phyloP scores from a whole-genome alignment of 768 basidiomycete species.

The Trametes maxima region DNA sequence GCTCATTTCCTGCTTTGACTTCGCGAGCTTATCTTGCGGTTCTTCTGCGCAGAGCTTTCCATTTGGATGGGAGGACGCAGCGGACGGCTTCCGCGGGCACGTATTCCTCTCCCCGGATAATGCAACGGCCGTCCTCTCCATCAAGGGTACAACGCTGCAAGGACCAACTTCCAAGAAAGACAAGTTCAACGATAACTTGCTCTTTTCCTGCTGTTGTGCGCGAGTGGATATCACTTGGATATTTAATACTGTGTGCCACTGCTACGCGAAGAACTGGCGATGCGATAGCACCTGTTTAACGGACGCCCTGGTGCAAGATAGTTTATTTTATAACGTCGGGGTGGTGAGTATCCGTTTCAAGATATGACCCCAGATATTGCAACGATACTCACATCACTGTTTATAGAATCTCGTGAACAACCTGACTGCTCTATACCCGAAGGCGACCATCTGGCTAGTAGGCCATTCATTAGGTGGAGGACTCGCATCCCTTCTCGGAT shows the following conservation, averaged over 20 bases:
- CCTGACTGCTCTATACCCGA: conserved; percentile 57
- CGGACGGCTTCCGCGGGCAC: conserved; percentile 87
- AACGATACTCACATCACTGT: background rate
- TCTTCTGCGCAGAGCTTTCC: conserved; percentile 63
- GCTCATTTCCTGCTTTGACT: background rate
- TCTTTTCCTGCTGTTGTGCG: conserved; percentile 95
- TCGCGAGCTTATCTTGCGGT: conserved; percentile 12
- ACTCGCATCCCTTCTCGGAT: conserved; percentile 62
- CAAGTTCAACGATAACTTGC: conserved; percentile 88
- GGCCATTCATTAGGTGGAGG: conserved; percentile 67
- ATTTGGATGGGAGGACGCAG: conserved; percentile 69
- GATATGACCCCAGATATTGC: background rate
- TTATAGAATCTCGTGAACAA: conserved; percentile 57
- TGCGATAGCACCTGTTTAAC: conserved; percentile 86
- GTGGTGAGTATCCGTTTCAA: conserved; percentile 48
- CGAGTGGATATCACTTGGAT: conserved; percentile 86
- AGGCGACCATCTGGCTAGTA: conserved; percentile 61
- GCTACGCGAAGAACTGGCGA: conserved; percentile 67
- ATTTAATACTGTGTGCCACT: conserved; percentile 85
- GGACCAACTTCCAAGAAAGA: conserved; percentile 90
- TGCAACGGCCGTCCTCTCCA: conserved; percentile 80
- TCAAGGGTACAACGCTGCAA: conserved; percentile 87
- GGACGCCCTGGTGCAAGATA: conserved; percentile 82
- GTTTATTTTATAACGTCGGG: conserved; percentile 89
- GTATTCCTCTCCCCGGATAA: conserved; percentile 82